A percentile compares a stretch with the other conserved stretches of the same genome.
phyloP scores from a whole-genome alignment of 1,284 basidiomycete species.

The Termitomyces sp. region DNA sequence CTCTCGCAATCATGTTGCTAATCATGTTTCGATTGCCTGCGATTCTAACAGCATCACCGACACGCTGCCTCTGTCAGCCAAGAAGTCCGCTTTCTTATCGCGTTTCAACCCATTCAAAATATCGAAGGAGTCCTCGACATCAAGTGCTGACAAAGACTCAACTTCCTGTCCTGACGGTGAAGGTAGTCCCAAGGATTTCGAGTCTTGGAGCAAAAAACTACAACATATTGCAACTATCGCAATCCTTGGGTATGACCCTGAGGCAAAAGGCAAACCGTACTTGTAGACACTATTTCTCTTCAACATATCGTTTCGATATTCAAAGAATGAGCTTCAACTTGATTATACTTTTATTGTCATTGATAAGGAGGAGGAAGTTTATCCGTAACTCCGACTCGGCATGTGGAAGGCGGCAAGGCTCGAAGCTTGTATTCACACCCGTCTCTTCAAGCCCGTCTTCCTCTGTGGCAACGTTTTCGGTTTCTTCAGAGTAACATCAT shows the following conservation, averaged over 20 bases:
- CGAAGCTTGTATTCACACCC: too few species aligned
- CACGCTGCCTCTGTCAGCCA: neutral
- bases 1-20: neutral
- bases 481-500: neutral
- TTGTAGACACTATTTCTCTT: neutral
- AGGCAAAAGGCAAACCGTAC: neutral
- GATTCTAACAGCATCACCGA: neutral
- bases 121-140: neutral
- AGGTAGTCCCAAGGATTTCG: neutral
- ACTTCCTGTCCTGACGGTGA: neutral
- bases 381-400: too few species aligned
- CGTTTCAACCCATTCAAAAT: neutral
- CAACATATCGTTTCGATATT: neutral
- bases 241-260: slow-evolving; percentile 2
- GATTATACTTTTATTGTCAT: too few species aligned
- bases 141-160: neutral
- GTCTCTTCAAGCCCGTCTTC: too few species aligned
- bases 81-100: neutral
- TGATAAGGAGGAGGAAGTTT: too few species aligned
- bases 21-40: neutral
- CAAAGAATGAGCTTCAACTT: too few species aligned
- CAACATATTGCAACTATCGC: slow-evolving; percentile 2
- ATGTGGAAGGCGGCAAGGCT: too few species aligned
- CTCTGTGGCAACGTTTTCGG: neutral
- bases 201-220: slow-evolving; percentile 6